Base-by-base conservation (phyloP, 2,329 filamentous ascomycete genomes). In the Ceratocystis harringtonii region DNA sequence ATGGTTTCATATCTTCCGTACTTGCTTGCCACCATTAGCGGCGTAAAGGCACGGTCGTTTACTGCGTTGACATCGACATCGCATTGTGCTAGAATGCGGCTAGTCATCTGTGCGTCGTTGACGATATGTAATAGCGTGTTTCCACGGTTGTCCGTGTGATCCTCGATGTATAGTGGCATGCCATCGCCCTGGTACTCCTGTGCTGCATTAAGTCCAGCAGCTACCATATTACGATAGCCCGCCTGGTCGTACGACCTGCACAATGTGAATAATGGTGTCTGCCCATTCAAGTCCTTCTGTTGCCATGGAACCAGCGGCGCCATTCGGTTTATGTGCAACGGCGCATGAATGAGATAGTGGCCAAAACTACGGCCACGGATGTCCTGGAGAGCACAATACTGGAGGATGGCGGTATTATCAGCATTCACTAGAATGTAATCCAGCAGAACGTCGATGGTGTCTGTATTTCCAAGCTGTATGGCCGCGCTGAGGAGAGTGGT, bases 21-120 rank as follows among this genome's bases (percentile, higher is more conserved):
- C 74, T 99, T 99, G 81, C 92, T 97, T 6, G 92, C 92, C 68
- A 99, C 88, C 94, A 99, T 99, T 66, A 99, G 79, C 1, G 94
- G 87, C 0, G 95, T 99, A 72, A 99, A 97, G 61, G 84, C 87
- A 76, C 90, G 96, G 70, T 97, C 92, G 72, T 99, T 99, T 7
- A 87, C 88, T 7, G 92, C 92, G 75, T 99, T 99, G 65, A 92
- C 89, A 72, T 99, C 91, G n/a, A 91, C 88, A 70, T 99, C 94
- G 75, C 92, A 95, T 67, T 87, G 83, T 65, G 88, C 82, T 44
- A 99, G 78, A 50, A 97, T 87, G 67, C 84, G 83, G 64, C 85
- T 73, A 1, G 90, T 89, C 61, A 97, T 80, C 65, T 85, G 81
- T 7, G 89, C 82, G 71, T 97, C 90, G 70, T 92, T 95, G 70